phyloP scores from a whole-genome alignment of 352 stramenopile species.

The Phytophthora chlamydospora region DNA sequence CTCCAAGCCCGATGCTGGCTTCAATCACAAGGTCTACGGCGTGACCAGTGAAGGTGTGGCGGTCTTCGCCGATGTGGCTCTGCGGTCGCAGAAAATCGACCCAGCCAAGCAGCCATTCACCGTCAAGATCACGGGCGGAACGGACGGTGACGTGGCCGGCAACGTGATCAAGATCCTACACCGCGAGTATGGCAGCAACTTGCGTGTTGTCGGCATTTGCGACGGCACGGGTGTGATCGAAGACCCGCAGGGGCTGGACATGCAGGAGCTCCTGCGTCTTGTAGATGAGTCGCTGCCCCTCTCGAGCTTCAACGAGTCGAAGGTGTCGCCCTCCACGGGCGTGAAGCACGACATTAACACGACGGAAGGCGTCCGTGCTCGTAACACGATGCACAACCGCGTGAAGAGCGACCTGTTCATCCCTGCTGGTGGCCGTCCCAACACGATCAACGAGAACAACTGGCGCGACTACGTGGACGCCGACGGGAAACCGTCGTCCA shows the following conservation, averaged over 20 bases:
- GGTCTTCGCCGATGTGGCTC: conserved; percentile 79
- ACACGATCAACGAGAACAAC: conserved; percentile 91
- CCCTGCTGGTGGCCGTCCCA: conserved; percentile 76
- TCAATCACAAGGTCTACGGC: conserved; percentile 90
- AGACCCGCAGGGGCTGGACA: conserved; percentile 95
- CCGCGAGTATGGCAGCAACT: conserved; percentile 92
- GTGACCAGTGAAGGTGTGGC: conserved; percentile 84
- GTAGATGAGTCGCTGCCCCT: conserved; percentile 92
- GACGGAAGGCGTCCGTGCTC: conserved; percentile 84
- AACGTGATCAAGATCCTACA: conserved; percentile 98
- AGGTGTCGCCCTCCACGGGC: conserved; percentile 47
- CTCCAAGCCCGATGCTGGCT: conserved; percentile 82
- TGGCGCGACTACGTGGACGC: conserved; percentile 71
- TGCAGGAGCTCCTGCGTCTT: conserved; percentile 94
- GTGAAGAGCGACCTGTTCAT: conserved; percentile 90
- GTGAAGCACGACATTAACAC: conserved; percentile 88
- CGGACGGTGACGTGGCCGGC: conserved; percentile 97
- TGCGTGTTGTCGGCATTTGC: conserved; percentile 92
- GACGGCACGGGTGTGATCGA: conserved; percentile 95
- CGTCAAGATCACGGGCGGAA: conserved; percentile 93
- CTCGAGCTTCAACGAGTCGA: conserved; percentile 66
- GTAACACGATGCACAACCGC: conserved; percentile 99
- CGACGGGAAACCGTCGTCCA: conserved; percentile 77
- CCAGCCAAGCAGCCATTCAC: conserved; percentile 75
- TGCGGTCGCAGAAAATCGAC: conserved; percentile 82